Conservation (phyloP, 805 yeast species). For the Torulaspora gathmanii region DNA sequence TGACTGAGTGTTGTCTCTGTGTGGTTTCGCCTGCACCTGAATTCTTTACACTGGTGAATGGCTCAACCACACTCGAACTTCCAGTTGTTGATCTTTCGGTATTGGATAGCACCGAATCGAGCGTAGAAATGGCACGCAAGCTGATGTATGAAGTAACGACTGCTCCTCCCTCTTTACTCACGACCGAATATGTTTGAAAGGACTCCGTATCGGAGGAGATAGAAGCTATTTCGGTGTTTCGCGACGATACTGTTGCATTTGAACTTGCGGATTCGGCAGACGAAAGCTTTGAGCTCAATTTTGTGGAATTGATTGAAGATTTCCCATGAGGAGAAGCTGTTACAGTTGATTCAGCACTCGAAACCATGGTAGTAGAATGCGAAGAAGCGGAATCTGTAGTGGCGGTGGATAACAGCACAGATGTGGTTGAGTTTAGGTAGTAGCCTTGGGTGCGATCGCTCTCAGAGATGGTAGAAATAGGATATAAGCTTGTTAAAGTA, state of each 20-base stretch:
- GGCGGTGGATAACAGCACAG: background rate
- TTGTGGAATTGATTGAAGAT: background rate
- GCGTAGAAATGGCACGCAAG: conserved; percentile 1
- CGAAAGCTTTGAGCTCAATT: background rate
- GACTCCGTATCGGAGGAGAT: background rate
- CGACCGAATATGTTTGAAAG: conserved; percentile 9
- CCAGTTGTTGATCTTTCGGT: background rate
- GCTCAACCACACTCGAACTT: background rate
- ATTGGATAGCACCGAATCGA: background rate
- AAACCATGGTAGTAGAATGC: background rate
- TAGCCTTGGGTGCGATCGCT: background rate
- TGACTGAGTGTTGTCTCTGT: background rate
- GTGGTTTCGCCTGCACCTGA: background rate
- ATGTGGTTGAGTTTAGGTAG: background rate
- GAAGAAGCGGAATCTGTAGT: background rate
- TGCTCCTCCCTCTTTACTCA: conserved; percentile 25
- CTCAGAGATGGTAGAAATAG: conserved; percentile 12
- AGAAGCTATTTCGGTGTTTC: background rate
- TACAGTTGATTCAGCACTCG: background rate
- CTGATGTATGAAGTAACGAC: conserved; percentile 27
- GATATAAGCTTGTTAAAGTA: conserved; percentile 17
- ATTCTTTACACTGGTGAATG: background rate
- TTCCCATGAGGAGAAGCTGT: background rate
- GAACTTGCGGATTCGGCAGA: background rate
- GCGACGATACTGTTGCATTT: background rate